phyloP scores from a whole-genome alignment of 2,329 filamentous ascomycete genomes.

The Aaosphaeria pasadenensis region DNA sequence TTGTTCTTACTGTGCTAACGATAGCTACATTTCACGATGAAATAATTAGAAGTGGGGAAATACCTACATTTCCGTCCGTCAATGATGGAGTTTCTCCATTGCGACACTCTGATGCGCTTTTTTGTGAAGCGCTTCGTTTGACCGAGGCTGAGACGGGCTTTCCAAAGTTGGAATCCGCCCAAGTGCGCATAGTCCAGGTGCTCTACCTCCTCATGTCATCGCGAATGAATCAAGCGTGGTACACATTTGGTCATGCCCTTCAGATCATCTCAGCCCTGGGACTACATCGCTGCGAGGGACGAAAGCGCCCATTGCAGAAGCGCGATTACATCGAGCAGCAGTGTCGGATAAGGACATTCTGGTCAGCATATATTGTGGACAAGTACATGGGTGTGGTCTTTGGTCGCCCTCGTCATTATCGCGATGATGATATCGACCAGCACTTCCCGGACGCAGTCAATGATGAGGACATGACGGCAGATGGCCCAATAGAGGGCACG shows the following conservation, averaged over 20 bases:
- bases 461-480: constrained; percentile 55
- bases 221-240: constrained; percentile 59
- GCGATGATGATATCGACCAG: constrained; percentile 62
- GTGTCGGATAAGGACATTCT: constrained; percentile 58
- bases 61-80: constrained; percentile 16
- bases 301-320: constrained; percentile 17
- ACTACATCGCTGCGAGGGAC: constrained; percentile 35
- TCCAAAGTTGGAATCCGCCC: constrained; percentile 54
- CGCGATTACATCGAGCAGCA: constrained; percentile 48
- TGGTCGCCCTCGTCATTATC: constrained; percentile 57
- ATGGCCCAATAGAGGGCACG: constrained; percentile 23
- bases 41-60: constrained; percentile 21
- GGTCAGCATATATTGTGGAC: constrained; percentile 61
- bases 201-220: constrained; percentile 57
- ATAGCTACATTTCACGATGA: constrained; percentile 48
- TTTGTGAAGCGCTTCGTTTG: constrained; percentile 37
- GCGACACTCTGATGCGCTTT: constrained; percentile 39
- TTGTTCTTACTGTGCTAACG: constrained; percentile 38
- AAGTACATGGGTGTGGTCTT: constrained; percentile 60
- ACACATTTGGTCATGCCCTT: constrained; percentile 54
- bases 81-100: constrained; percentile 23
- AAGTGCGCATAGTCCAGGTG: constrained; percentile 55
- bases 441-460: constrained; percentile 55
- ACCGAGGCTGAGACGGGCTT: constrained; percentile 49
- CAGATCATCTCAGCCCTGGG: constrained; percentile 50